Conservation (phyloP, 106 monocot species). For the Apostasia ramifera region DNA sequence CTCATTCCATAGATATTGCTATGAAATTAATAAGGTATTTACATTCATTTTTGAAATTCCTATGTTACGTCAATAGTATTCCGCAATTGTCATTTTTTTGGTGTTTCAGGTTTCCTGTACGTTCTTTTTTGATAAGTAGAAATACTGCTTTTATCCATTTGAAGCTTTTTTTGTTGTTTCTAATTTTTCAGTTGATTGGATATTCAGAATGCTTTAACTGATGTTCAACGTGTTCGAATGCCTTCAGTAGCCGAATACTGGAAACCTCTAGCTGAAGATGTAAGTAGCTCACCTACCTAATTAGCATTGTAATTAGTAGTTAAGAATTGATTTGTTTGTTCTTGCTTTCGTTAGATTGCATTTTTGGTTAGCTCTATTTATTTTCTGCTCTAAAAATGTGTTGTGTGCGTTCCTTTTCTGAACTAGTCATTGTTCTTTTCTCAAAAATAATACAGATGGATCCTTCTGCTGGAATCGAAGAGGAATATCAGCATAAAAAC, state of each 20-base stretch:
- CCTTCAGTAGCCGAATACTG: slow-evolving; percentile 87
- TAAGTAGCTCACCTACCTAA: slow-evolving; percentile 23
- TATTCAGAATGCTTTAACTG: slow-evolving; percentile 81
- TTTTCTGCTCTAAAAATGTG: neutral
- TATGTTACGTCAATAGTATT: too few relatives aligned
- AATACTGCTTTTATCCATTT: too few relatives aligned
- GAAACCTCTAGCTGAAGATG: slow-evolving; percentile 98
- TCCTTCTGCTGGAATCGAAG: slow-evolving; percentile 83
- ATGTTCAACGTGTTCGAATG: slow-evolving; percentile 62
- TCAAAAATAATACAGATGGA: slow-evolving; percentile 68
- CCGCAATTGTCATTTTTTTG: too few relatives aligned
- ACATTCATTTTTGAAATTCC: too few relatives aligned
- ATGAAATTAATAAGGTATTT: too few relatives aligned
- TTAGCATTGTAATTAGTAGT: neutral
- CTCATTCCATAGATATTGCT: too few relatives aligned
- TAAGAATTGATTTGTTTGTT: too few relatives aligned
- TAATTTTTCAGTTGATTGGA: slow-evolving; percentile 9
- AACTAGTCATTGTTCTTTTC: too few relatives aligned
- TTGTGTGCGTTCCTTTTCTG: slow-evolving; percentile 5
- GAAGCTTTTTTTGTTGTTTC: neutral
- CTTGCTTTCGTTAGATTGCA: neutral
- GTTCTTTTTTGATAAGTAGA: too few relatives aligned
- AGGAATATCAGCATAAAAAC: slow-evolving; percentile 95
- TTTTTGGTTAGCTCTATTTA: neutral
- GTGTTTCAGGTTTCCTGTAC: too few relatives aligned